A percentile compares a stretch with the other conserved stretches of the same genome.
Conservation (phyloP, 257 asterid genomes). For the Thymus quinquecostatus region DNA sequence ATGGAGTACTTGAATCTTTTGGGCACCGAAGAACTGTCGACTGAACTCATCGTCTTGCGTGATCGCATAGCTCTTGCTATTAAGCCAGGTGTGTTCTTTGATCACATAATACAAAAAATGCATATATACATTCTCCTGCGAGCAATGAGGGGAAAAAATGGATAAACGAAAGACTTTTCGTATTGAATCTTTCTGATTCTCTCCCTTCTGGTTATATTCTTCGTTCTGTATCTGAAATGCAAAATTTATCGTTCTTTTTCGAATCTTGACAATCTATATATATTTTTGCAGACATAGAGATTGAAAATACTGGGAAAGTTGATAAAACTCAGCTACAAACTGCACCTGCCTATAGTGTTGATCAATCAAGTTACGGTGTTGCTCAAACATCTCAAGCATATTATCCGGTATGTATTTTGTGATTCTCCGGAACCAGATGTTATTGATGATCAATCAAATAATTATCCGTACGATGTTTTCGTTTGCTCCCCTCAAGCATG, state of each 20-base stretch:
- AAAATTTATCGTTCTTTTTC: too few species aligned
- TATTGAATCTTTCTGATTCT: too few species aligned
- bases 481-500: slow-evolving; percentile 49
- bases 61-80: slow-evolving; percentile 76
- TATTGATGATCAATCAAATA: slow-evolving; percentile 1
- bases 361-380: slow-evolving; percentile 57
- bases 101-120: not conserved
- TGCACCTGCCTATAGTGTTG: slow-evolving; percentile 48
- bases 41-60: slow-evolving; percentile 76
- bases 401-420: slow-evolving; percentile 52
- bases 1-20: slow-evolving; percentile 89
- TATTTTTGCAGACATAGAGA: slow-evolving; percentile 56
- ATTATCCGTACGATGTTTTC: slow-evolving; percentile 9
- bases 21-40: slow-evolving; percentile 80
- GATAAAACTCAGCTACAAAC: slow-evolving; percentile 52
- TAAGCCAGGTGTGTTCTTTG: slow-evolving; percentile 59
- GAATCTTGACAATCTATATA: not conserved
- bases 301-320: slow-evolving; percentile 42
- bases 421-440: slow-evolving; percentile 21
- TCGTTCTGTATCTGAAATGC: too few species aligned
- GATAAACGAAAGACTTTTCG: not conserved
- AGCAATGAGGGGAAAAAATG: not conserved
- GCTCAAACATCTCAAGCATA: slow-evolving; percentile 57
- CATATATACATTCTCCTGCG: not conserved
- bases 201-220: too few species aligned